A percentile compares a stretch with the other conserved stretches of the same genome.
phyloP scores from a whole-genome alignment of 1,284 basidiomycete genomes.

The Heterobasidion irregulare region DNA sequence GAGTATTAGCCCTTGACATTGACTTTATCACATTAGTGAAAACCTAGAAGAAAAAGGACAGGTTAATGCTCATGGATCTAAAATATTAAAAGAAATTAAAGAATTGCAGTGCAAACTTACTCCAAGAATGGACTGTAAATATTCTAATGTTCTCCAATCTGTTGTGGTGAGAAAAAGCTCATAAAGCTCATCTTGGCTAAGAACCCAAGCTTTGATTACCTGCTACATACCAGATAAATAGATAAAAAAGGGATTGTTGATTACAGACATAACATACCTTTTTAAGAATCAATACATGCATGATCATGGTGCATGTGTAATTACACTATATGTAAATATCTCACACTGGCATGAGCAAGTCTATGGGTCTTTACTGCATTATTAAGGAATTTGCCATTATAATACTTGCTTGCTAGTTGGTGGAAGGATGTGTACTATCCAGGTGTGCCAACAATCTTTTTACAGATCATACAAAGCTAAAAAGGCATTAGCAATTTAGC shows the following conservation, averaged over 20 bases:
- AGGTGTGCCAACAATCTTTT: not conserved
- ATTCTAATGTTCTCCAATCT: too few species aligned
- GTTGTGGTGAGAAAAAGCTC: too few species aligned
- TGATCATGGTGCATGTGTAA: slow-evolving; percentile 10
- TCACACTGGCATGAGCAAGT: slow-evolving; percentile 8
- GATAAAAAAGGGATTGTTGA: not conserved
- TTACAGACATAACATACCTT: not conserved
- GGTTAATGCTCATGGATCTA: too few species aligned
- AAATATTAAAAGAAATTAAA: too few species aligned
- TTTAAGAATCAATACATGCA: slow-evolving; percentile 4
- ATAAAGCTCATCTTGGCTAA: too few species aligned
- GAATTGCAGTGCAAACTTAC: too few species aligned
- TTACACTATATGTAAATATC: slow-evolving; percentile 12
- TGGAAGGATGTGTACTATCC: not conserved
- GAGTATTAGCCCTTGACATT: too few species aligned
- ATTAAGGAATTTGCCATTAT: not conserved
- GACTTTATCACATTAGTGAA: too few species aligned
- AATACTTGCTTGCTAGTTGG: not conserved
- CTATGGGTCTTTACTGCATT: not conserved
- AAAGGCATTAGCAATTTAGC: not conserved
- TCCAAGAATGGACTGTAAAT: too few species aligned
- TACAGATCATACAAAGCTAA: not conserved
- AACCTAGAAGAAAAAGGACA: too few species aligned
- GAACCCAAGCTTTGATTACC: too few species aligned
- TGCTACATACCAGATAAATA: too few species aligned